phyloP scores from a whole-genome alignment of 106 monocot genomes.

The Dendrobium officinale region DNA sequence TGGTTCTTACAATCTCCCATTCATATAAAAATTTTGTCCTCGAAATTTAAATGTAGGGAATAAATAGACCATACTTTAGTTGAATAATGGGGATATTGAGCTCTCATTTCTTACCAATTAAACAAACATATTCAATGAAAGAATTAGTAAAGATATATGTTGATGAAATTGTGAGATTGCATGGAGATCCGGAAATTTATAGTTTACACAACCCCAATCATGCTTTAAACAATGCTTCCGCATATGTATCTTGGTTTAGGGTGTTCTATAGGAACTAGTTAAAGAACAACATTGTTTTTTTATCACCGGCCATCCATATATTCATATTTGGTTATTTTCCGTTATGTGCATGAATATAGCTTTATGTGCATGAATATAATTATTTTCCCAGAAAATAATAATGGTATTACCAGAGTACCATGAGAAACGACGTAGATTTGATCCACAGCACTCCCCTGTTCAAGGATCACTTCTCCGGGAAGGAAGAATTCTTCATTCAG shows the following conservation, averaged over 20 bases:
- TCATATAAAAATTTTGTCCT: no score
- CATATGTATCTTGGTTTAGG: not conserved
- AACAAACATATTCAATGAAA: no score
- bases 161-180: no score
- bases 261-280: not conserved
- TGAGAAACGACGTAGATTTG: slow-evolving; percentile 59
- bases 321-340: not conserved
- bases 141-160: no score
- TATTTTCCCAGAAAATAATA: not conserved
- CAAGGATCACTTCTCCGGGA: slow-evolving; percentile 72
- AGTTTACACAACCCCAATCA: no score
- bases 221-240: not conserved
- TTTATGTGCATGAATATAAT: not conserved
- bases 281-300: not conserved
- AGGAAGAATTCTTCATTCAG: slow-evolving; percentile 75
- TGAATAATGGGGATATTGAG: no score
- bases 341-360: not conserved
- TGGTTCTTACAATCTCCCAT: no score
- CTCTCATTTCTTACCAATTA: no score
- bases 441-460: slow-evolving; percentile 71
- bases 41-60: no score
- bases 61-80: no score
- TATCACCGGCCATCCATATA: not conserved
- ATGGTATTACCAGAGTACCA: slow-evolving; percentile 39
- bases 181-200: no score